Conservation (phyloP, 768 basidiomycete genomes). For the Serendipita indica region DNA sequence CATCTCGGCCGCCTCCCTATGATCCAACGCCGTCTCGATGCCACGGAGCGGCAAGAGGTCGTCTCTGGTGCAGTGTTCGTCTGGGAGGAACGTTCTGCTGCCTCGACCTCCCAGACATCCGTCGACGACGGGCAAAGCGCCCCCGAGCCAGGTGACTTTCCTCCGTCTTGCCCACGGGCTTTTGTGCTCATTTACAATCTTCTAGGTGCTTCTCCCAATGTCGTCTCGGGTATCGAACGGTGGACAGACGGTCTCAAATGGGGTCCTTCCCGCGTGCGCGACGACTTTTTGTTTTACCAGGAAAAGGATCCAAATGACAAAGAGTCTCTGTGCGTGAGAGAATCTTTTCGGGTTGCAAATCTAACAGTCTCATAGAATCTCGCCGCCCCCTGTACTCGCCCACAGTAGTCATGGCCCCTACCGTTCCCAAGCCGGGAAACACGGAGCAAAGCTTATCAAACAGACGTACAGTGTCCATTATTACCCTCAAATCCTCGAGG, state of each 20-base stretch:
- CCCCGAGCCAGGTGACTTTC: background rate
- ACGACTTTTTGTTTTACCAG: constrained; percentile 72
- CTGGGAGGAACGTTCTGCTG: constrained; percentile 68
- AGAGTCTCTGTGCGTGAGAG: constrained; percentile 24
- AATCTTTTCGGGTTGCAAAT: constrained; percentile 16
- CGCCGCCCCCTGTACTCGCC: background rate
- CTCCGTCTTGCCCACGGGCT: too few species aligned
- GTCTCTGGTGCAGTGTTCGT: constrained; percentile 62
- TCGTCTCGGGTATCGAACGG: constrained; percentile 49
- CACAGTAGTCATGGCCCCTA: background rate
- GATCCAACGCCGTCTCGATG: constrained; percentile 56
- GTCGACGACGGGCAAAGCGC: background rate
- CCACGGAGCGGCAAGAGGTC: constrained; percentile 57
- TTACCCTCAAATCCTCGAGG: constrained; percentile 2
- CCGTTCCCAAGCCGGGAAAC: background rate
- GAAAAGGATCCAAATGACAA: constrained; percentile 43
- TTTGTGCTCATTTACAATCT: too few species aligned
- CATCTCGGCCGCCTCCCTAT: constrained; percentile 39
- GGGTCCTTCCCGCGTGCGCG: constrained; percentile 72
- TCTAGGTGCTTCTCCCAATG: background rate
- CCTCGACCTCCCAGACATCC: constrained; percentile 20
- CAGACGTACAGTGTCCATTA: constrained; percentile 8
- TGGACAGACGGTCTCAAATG: constrained; percentile 75
- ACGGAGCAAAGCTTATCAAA: constrained; percentile 12
- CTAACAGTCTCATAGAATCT: background rate